Percentiles rank a stretch among this genome's conserved stretches.
These are phyloP conservation scores for Trichoderma atrobrunneum DNA, from an alignment of 2,329 filamentous ascomycete genomes.

Conservation along the genomic window DNA sequence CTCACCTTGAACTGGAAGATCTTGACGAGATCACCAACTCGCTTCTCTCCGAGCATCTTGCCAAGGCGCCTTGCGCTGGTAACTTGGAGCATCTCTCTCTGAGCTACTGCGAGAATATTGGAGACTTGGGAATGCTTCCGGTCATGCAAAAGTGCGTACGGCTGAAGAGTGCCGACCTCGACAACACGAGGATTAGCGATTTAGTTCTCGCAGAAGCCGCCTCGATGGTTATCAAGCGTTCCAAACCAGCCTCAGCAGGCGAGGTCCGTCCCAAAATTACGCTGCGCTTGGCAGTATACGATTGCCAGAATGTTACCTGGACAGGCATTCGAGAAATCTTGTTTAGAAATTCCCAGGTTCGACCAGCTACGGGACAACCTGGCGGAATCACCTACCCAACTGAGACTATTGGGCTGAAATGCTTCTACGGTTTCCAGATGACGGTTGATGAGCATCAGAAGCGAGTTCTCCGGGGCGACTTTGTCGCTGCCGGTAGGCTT, in stretches of 20 bases:
- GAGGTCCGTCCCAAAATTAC: slow-evolving; percentile 54
- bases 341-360: slow-evolving; percentile 75
- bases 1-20: slow-evolving; percentile 88
- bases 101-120: slow-evolving; percentile 83
- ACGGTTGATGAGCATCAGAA: slow-evolving; percentile 93
- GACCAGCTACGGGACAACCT: slow-evolving; percentile 44
- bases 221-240: slow-evolving; percentile 68
- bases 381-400: slow-evolving; percentile 59
- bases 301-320: slow-evolving; percentile 92
- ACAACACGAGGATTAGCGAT: slow-evolving; percentile 90
- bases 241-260: slow-evolving; percentile 40
- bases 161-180: slow-evolving; percentile 74
- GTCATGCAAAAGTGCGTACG: slow-evolving; percentile 71
- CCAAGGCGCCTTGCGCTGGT: slow-evolving; percentile 70
- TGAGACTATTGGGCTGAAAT: slow-evolving; percentile 83
- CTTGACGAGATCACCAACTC: slow-evolving; percentile 73
- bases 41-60: slow-evolving; percentile 68
- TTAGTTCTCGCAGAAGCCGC: slow-evolving; percentile 82
- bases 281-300: slow-evolving; percentile 78
- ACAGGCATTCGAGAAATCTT: slow-evolving; percentile 84
- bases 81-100: slow-evolving; percentile 77
- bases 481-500: slow-evolving; percentile 69
- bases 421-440: slow-evolving; percentile 93
- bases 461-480: slow-evolving; percentile 74
- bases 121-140: slow-evolving; percentile 79